These are phyloP conservation scores for Fusarium citri DNA, from an alignment of 2,329 filamentous ascomycete genomes.

Conservation along the genomic window DNA sequence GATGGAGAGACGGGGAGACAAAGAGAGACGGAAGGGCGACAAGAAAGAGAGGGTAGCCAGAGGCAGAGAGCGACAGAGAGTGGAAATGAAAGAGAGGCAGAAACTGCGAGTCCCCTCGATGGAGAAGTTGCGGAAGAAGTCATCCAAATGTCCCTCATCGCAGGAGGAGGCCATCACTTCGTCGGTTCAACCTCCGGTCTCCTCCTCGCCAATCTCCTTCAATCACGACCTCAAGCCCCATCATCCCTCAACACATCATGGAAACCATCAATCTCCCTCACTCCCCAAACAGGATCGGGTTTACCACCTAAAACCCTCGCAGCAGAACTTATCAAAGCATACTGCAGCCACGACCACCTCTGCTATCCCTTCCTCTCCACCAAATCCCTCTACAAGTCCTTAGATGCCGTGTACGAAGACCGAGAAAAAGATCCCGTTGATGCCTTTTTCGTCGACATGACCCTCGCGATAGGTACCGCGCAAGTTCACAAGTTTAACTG, in stretches of 20 bases:
- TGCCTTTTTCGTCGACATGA: conserved; percentile 57
- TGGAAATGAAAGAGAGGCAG: too few species aligned
- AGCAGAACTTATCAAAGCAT: conserved; percentile 53
- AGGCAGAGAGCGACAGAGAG: background rate
- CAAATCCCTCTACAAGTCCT: conserved; percentile 42
- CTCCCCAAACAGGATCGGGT: conserved; percentile 25
- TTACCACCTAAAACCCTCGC: conserved; percentile 53
- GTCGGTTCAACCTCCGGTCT: conserved; percentile 56
- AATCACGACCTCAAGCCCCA: conserved; percentile 37
- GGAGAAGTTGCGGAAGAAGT: conserved; percentile 55
- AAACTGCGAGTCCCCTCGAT: conserved; percentile 15
- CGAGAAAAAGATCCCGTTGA: conserved; percentile 45
- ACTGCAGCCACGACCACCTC: conserved; percentile 57
- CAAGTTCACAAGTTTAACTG: conserved; percentile 59
- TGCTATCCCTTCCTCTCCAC: conserved; percentile 57
- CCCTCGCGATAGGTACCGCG: conserved; percentile 56
- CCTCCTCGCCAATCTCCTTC: conserved; percentile 56
- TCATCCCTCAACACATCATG: conserved; percentile 26
- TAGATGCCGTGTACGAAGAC: conserved; percentile 49
- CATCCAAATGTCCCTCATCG: conserved; percentile 56
- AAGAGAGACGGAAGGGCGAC: background rate
- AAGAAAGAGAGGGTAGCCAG: background rate
- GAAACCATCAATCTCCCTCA: conserved; percentile 19
- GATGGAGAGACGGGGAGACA: background rate
- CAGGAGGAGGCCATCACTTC: conserved; percentile 57